phyloP scores from a whole-genome alignment of 1,139 yeast genomes.

The Yamadazyma mexicana region DNA sequence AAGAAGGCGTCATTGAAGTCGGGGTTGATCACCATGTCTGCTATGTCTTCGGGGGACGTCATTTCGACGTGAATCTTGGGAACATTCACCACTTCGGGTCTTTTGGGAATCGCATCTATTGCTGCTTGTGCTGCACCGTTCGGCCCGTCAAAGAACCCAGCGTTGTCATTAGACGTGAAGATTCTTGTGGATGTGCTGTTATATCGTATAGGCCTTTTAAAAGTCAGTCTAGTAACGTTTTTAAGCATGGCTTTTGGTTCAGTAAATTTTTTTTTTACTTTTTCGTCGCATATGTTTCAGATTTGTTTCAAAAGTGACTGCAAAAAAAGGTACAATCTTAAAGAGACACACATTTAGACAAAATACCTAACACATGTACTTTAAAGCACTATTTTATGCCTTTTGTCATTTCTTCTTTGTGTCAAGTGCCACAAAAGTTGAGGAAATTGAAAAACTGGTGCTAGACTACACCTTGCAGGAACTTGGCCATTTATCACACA shows the following conservation, averaged over 20 bases:
- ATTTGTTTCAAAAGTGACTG: conserved; percentile 10
- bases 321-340: conserved; percentile 5
- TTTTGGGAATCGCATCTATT: conserved; percentile 34
- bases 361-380: too few species aligned
- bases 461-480: conserved; percentile 5
- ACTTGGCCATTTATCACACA: conserved; percentile 6
- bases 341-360: too few species aligned
- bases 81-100: conserved; percentile 19
- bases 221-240: background rate
- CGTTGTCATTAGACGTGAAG: conserved; percentile 1
- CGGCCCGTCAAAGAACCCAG: conserved; percentile 14
- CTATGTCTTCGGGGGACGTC: conserved; percentile 33
- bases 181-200: background rate
- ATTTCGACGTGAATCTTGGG: conserved; percentile 31
- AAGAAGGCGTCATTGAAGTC: conserved; percentile 29
- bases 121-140: conserved; percentile 17
- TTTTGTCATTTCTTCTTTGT: too few species aligned
- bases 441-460: background rate
- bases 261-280: background rate
- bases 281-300: conserved; percentile 9
- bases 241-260: background rate
- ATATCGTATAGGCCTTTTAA: background rate
- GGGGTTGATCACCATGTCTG: conserved; percentile 33
- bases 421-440: background rate
- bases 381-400: too few species aligned